Evolutionary conservation across 441 rosid genomes (phyloP).

Genomic region (Eruca vesicaria): DNA sequence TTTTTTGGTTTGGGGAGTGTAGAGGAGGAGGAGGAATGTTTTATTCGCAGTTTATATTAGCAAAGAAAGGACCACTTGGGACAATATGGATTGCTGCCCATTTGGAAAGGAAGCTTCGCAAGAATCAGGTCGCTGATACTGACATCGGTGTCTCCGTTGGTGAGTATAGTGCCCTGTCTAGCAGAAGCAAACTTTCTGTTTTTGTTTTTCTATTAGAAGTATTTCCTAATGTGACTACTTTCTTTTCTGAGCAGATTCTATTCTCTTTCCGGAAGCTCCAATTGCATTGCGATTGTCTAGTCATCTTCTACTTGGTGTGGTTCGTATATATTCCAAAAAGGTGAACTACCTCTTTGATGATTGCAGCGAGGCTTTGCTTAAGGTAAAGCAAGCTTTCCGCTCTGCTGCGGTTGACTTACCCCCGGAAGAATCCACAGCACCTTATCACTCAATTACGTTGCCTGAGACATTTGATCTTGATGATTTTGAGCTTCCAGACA

Average conservation of each 20-base stretch:
- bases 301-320: constrained; percentile 99
- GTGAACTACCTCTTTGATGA: constrained; percentile 99
- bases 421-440: constrained; percentile 99
- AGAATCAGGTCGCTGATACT: constrained; percentile 99
- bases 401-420: constrained; percentile 98
- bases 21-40: constrained; percentile 61
- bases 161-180: constrained; percentile 38
- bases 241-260: constrained; percentile 70
- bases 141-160: constrained; percentile 99
- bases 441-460: constrained; percentile 96
- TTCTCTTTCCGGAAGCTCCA: constrained; percentile 96
- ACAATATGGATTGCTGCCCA: constrained; percentile 99
- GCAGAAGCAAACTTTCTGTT: too few species aligned
- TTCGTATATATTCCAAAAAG: constrained; percentile 97
- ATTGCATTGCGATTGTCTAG: constrained; percentile 96
- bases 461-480: constrained; percentile 99
- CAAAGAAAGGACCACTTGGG: constrained; percentile 99
- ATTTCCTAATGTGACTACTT: constrained; percentile 13
- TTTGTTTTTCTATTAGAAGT: too few species aligned
- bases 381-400: constrained; percentile 98
- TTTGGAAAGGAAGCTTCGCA: constrained; percentile 98
- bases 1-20: constrained; percentile 4
- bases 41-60: constrained; percentile 98
- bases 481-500: constrained; percentile 99
- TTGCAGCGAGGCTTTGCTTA: constrained; percentile 98